These are phyloP conservation scores for Paramecium primaurelia DNA, from an alignment of 73 alveolate species.

Conservation along the genomic window DNA sequence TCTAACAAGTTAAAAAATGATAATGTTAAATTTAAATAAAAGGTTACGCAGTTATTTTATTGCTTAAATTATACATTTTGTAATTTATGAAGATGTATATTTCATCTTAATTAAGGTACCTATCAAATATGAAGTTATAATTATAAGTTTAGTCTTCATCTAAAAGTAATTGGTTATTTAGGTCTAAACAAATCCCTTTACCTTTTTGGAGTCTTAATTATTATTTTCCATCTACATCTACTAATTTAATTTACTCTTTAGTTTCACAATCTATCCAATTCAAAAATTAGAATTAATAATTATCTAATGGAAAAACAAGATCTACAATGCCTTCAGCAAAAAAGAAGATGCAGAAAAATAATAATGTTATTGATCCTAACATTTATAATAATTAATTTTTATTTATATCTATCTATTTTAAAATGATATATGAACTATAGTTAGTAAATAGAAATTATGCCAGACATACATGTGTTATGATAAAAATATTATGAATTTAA, in stretches of 20 bases:
- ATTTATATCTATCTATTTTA: neutral
- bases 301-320: neutral
- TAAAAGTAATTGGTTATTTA: neutral
- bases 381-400: neutral
- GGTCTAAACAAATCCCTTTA: neutral
- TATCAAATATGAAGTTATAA: neutral
- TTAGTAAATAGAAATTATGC: neutral
- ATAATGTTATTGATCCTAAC: neutral
- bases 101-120: neutral
- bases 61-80: neutral
- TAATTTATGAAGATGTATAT: neutral
- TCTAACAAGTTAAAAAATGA: neutral
- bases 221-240: neutral
- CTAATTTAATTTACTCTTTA: neutral
- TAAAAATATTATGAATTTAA: neutral
- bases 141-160: neutral
- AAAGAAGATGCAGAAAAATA: neutral
- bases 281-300: neutral
- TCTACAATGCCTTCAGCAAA: neutral
- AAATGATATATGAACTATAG: neutral
- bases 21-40: neutral
- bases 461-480: neutral
- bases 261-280: neutral
- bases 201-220: neutral
- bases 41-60: neutral